Conservation (phyloP, 1,284 basidiomycete genomes). For the Ganoderma meredithae region DNA sequence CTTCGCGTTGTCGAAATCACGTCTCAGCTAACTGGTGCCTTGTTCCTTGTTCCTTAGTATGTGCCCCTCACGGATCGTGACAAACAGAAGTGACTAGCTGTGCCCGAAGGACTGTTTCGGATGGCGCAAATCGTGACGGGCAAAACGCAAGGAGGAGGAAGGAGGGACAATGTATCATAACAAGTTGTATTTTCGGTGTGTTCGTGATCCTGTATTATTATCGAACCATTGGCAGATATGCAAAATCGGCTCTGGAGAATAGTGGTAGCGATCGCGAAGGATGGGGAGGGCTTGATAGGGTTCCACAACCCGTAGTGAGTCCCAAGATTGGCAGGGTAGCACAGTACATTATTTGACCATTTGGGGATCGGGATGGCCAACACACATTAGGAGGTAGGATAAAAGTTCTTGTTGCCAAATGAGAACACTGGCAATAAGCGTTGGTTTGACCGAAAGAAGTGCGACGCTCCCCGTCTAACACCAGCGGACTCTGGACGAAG, state of each 20-base stretch:
- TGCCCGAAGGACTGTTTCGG: not conserved
- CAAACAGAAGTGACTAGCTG: slow-evolving; percentile 20
- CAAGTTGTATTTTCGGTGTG: not conserved
- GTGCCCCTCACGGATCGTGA: slow-evolving; percentile 36
- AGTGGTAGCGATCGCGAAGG: not conserved
- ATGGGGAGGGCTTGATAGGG: not conserved
- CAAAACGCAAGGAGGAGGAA: not conserved
- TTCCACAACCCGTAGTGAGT: too few species aligned
- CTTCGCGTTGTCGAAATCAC: not conserved
- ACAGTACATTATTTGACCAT: too few species aligned
- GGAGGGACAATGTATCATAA: slow-evolving; percentile 6
- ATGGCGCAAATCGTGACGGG: not conserved
- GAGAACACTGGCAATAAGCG: too few species aligned
- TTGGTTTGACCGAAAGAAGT: too few species aligned
- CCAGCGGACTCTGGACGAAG: too few species aligned
- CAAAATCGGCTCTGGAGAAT: not conserved
- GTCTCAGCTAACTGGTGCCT: not conserved
- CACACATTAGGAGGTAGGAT: too few species aligned
- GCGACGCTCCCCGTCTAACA: too few species aligned
- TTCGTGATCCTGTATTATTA: not conserved
- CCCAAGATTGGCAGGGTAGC: too few species aligned
- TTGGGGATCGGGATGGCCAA: too few species aligned
- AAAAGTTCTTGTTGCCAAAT: too few species aligned
- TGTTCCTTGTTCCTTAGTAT: slow-evolving; percentile 24
- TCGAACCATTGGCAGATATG: not conserved